A percentile compares a stretch with the other conserved stretches of the same genome.
Evolutionary conservation across 2,329 filamentous ascomycete genomes (phyloP).

Genomic region (Colletotrichum tropicicola): DNA sequence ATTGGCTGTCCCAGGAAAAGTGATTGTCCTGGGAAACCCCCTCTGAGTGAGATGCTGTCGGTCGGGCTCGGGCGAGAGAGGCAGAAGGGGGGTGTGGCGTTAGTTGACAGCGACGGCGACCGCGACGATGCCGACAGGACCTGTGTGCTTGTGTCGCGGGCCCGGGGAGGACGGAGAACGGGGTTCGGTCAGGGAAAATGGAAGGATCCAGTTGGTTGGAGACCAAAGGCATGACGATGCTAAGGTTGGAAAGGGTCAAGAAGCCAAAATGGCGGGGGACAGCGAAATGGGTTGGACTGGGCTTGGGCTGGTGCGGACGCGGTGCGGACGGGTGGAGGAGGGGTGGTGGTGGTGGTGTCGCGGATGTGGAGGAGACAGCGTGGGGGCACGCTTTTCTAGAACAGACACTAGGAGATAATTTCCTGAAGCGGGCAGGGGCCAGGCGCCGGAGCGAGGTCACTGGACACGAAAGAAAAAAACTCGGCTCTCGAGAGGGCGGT

Average conservation of each 20-base stretch:
- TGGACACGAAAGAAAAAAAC: conserved; percentile 19
- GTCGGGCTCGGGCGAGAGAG: neutral
- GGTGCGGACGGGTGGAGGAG: neutral
- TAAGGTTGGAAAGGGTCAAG: conserved; percentile 18
- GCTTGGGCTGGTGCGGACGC: too few relatives aligned
- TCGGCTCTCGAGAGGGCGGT: neutral
- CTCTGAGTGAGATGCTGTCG: neutral
- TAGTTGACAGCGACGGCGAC: conserved; percentile 3
- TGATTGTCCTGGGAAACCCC: neutral
- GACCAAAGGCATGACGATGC: conserved; percentile 23
- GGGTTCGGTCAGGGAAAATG: conserved; percentile 16
- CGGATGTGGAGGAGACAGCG: conserved; percentile 14
- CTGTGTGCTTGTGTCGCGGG: conserved; percentile 16
- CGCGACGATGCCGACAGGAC: conserved; percentile 12
- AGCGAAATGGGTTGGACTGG: neutral
- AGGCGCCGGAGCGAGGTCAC: conserved; percentile 16
- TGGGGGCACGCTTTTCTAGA: conserved; percentile 30
- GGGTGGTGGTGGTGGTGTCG: neutral
- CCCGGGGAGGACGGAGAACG: conserved; percentile 24
- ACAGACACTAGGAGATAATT: conserved; percentile 30
- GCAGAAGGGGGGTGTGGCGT: neutral
- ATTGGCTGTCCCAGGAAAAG: conserved; percentile 10
- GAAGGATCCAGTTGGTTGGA: conserved; percentile 5
- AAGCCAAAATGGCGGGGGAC: conserved; percentile 20
- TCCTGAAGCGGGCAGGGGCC: conserved; percentile 24